Percentiles rank a stretch among this genome's conserved stretches.
These are phyloP conservation scores for Ophiosphaerella herpotricha DNA, from an alignment of 2,329 filamentous ascomycete species.

Conservation along the genomic window DNA sequence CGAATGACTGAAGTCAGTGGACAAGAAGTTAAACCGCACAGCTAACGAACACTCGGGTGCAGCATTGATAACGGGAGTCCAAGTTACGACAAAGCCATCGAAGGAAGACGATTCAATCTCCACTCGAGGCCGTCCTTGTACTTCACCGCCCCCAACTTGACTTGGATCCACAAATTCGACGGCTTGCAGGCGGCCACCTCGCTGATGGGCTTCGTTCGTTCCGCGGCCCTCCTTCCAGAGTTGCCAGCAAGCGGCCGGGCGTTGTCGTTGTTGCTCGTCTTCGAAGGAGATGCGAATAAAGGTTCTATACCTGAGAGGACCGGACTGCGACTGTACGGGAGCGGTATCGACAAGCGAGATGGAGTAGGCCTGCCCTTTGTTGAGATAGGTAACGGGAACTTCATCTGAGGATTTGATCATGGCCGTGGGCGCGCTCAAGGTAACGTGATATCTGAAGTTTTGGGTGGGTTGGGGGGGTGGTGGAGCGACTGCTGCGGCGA, in stretches of 20 bases:
- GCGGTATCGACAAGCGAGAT: slow-evolving; percentile 81
- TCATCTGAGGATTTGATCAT: slow-evolving; percentile 92
- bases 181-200: slow-evolving; percentile 88
- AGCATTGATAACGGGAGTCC: slow-evolving; percentile 73
- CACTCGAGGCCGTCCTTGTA: slow-evolving; percentile 51
- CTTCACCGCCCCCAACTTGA: slow-evolving; percentile 59
- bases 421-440: slow-evolving; percentile 89
- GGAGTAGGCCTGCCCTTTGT: slow-evolving; percentile 95
- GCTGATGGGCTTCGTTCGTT: slow-evolving; percentile 92
- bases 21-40: slow-evolving; percentile 97
- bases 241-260: slow-evolving; percentile 83
- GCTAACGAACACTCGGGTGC: slow-evolving; percentile 80
- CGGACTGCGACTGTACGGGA: slow-evolving; percentile 59
- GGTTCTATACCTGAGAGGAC: slow-evolving; percentile 78
- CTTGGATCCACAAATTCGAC: slow-evolving; percentile 85
- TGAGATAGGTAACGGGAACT: slow-evolving; percentile 96
- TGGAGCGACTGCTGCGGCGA: slow-evolving; percentile 43
- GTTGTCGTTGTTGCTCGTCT: slow-evolving; percentile 87
- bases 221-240: slow-evolving; percentile 95
- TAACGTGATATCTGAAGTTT: slow-evolving; percentile 84
- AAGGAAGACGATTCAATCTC: slow-evolving; percentile 72
- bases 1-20: slow-evolving; percentile 97
- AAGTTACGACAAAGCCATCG: slow-evolving; percentile 89
- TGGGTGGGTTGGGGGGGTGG: slow-evolving; percentile 46
- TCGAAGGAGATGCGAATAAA: slow-evolving; percentile 96